Percentiles rank a stretch among this genome's conserved stretches.
phyloP scores from a whole-genome alignment of 352 stramenopile species.

The Thraustotheca clavata region DNA sequence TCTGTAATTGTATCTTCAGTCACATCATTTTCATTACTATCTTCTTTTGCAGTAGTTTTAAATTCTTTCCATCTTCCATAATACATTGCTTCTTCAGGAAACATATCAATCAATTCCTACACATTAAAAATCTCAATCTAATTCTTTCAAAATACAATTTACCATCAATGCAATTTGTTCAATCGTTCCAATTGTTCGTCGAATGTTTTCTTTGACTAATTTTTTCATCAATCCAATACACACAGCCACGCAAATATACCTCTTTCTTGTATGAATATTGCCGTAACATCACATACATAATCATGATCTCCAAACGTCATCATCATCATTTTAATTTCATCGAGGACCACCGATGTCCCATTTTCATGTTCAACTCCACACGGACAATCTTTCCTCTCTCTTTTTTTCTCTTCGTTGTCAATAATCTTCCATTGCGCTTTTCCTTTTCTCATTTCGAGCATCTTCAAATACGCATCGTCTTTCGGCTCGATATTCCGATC shows the following conservation, averaged over 20 bases:
- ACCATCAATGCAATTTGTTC: constrained; percentile 27
- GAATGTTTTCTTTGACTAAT: constrained; percentile 6
- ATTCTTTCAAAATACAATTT: neutral
- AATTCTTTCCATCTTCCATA: constrained; percentile 83
- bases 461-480: constrained; percentile 65
- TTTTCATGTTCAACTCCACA: constrained; percentile 53
- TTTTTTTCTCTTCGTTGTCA: neutral
- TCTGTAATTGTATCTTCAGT: constrained; percentile 76
- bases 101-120: constrained; percentile 59
- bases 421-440: neutral
- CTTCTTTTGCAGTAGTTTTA: constrained; percentile 64
- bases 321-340: constrained; percentile 75
- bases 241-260: neutral
- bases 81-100: constrained; percentile 66
- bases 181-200: constrained; percentile 31
- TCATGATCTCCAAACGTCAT: constrained; percentile 67
- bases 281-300: constrained; percentile 44
- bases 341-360: constrained; percentile 33
- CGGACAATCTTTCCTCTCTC: constrained; percentile 27
- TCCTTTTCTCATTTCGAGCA: constrained; percentile 54
- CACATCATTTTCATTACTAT: constrained; percentile 19
- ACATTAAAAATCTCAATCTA: neutral
- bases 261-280: constrained; percentile 25
- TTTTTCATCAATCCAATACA: neutral
- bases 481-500: constrained; percentile 25